These are phyloP conservation scores for Quercus rubra DNA, from an alignment of 306 rosid species.

Conservation along the genomic window DNA sequence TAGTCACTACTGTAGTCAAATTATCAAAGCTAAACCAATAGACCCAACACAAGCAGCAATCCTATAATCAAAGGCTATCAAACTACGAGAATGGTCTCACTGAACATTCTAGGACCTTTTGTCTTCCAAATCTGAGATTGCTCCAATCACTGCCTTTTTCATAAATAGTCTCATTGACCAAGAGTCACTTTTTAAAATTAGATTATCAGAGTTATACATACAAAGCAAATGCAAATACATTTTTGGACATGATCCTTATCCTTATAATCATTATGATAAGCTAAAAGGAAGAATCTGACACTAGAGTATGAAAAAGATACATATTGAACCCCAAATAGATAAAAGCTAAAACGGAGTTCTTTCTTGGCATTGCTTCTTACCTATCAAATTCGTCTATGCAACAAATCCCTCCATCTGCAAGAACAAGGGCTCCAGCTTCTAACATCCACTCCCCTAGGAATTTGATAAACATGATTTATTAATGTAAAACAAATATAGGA, in stretches of 20 bases:
- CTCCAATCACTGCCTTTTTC: not conserved
- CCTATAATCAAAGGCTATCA: no score
- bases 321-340: not conserved
- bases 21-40: no score
- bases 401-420: conserved; percentile 97
- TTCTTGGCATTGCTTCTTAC: conserved; percentile 16
- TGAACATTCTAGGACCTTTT: not conserved
- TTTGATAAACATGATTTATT: conserved; percentile 11
- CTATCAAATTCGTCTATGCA: conserved; percentile 97
- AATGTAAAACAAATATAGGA: not conserved
- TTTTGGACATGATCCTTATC: not conserved
- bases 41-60: no score
- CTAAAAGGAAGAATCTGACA: not conserved
- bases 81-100: no score
- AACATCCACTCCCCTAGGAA: conserved; percentile 91
- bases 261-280: not conserved
- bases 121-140: not conserved
- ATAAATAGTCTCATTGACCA: not conserved
- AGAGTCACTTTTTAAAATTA: not conserved
- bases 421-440: conserved; percentile 98
- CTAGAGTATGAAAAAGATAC: not conserved
- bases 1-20: no score
- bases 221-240: not conserved
- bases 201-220: not conserved
- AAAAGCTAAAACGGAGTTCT: not conserved